Conservation (phyloP, 1,284 basidiomycete genomes). For the Malassezia obtusa region DNA sequence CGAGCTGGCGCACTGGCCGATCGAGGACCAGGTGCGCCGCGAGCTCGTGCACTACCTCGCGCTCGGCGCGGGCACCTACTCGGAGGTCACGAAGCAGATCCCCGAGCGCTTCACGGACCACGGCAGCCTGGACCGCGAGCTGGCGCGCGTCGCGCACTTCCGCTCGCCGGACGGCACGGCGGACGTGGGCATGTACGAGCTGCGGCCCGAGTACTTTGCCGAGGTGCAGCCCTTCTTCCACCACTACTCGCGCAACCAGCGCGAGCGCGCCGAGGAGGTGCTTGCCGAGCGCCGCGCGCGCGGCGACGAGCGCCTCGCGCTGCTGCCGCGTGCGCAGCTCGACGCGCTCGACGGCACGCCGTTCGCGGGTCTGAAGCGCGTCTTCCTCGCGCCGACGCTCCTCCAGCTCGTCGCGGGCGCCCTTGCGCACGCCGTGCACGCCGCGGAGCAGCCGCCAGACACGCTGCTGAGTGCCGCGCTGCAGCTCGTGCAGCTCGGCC, state of each 20-base stretch:
- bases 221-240: constrained; percentile 93
- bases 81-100: constrained; percentile 81
- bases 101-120: constrained; percentile 83
- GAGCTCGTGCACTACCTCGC: constrained; percentile 87
- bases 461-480: constrained; percentile 79
- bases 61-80: constrained; percentile 76
- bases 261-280: constrained; percentile 81
- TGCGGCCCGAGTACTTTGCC: constrained; percentile 70
- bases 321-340: constrained; percentile 17
- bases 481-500: constrained; percentile 51
- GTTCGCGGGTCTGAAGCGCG: constrained; percentile 21
- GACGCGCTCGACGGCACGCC: constrained; percentile 22
- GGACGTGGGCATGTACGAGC: constrained; percentile 76
- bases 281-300: constrained; percentile 63
- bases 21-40: constrained; percentile 62
- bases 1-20: constrained; percentile 62
- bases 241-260: constrained; percentile 87
- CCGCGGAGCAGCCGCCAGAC: constrained; percentile 51
- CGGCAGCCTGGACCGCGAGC: constrained; percentile 67
- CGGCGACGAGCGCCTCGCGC: constrained; percentile 49
- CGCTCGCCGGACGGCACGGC: constrained; percentile 64
- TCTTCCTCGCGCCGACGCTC: constrained; percentile 22
- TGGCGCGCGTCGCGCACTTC: constrained; percentile 72
- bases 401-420: constrained; percentile 28
- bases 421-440: constrained; percentile 19